phyloP scores from a whole-genome alignment of 176 grass and related monocot genomes.

The Aegilops longissima region DNA sequence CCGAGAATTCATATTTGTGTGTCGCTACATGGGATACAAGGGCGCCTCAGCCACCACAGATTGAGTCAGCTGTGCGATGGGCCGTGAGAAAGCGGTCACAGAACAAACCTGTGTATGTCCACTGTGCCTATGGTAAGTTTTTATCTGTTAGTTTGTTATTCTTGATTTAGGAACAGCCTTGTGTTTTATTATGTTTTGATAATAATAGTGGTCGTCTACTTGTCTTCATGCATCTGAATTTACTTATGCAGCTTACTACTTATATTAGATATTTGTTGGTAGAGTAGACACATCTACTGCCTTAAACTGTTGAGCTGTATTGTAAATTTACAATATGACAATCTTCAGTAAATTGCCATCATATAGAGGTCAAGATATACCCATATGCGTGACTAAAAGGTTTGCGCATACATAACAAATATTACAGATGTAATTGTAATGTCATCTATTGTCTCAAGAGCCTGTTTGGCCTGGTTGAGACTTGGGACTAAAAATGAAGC shows the following conservation, averaged over 20 bases:
- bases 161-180: slow-evolving; percentile 5
- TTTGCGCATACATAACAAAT: neutral
- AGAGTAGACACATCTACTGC: slow-evolving; percentile 23
- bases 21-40: slow-evolving; percentile 84
- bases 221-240: neutral
- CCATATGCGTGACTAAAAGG: neutral
- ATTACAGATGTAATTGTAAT: neutral
- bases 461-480: neutral
- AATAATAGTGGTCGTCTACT: neutral
- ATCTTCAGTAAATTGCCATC: neutral
- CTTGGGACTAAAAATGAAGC: neutral
- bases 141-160: neutral
- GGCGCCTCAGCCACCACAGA: slow-evolving; percentile 68
- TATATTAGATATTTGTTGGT: slow-evolving; percentile 20
- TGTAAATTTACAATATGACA: neutral
- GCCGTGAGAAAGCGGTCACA: slow-evolving; percentile 60
- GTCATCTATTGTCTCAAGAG: slow-evolving; percentile 1
- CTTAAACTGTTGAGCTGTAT: neutral
- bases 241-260: slow-evolving; percentile 9
- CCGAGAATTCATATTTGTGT: slow-evolving; percentile 68
- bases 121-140: slow-evolving; percentile 90
- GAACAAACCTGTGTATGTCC: slow-evolving; percentile 76
- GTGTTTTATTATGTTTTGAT: neutral
- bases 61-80: slow-evolving; percentile 80
- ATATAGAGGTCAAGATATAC: slow-evolving; percentile 19